Percentiles rank a stretch among this genome's conserved stretches.
phyloP scores from a whole-genome alignment of 1,284 basidiomycete genomes.

The Binderoboletus segoi region DNA sequence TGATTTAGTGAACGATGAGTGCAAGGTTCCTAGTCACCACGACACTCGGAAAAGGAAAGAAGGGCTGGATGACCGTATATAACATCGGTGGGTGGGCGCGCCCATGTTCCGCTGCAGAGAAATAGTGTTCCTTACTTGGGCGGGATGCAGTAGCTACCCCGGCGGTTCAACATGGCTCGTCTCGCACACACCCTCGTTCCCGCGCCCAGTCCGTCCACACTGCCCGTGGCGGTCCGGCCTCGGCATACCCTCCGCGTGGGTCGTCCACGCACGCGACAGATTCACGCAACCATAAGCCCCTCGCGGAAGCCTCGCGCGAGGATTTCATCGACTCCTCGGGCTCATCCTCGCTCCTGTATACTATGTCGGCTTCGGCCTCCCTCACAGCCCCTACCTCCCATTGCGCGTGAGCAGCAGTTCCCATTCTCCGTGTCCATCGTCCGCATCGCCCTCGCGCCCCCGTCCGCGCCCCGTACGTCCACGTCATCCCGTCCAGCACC shows the following conservation, averaged over 20 bases:
- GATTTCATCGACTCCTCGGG: constrained; percentile 78
- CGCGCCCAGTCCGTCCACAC: too few species aligned
- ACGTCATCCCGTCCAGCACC: constrained; percentile 28
- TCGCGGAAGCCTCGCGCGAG: constrained; percentile 81
- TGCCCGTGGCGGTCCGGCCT: constrained; percentile 66
- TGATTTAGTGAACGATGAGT: too few species aligned
- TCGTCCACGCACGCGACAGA: constrained; percentile 73
- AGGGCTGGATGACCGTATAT: too few species aligned
- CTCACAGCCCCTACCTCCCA: constrained; percentile 21
- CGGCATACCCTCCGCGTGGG: constrained; percentile 80
- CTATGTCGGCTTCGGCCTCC: constrained; percentile 41
- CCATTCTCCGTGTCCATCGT: constrained; percentile 41
- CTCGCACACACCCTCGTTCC: too few species aligned
- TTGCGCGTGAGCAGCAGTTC: constrained; percentile 32
- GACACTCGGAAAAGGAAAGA: too few species aligned
- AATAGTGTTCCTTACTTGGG: too few species aligned
- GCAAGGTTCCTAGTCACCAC: too few species aligned
- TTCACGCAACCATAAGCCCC: constrained; percentile 75
- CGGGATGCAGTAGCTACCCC: too few species aligned
- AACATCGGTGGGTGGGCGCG: too few species aligned
- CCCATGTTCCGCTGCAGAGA: too few species aligned
- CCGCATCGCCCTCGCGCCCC: constrained; percentile 37
- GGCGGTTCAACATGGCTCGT: too few species aligned
- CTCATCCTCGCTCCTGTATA: constrained; percentile 79
- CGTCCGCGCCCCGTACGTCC: constrained; percentile 33